phyloP scores from a whole-genome alignment of 2,329 filamentous ascomycete species.

The Diplodia intermedia region DNA sequence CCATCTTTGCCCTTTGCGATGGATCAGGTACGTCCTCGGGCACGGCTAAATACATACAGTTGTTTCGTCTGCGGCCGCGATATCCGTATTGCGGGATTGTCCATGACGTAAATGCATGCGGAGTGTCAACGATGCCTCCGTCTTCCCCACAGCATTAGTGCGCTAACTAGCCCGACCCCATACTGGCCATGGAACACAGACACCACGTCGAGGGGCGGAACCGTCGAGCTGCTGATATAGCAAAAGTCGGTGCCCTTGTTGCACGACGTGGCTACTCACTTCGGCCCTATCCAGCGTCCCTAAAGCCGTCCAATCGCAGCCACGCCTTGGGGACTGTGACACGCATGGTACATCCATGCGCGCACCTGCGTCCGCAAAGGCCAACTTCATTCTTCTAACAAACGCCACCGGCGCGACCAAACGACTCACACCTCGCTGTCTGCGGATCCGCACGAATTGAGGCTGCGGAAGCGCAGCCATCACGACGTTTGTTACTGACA shows the following conservation, averaged over 20 bases:
- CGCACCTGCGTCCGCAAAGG: neutral
- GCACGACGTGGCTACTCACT: neutral
- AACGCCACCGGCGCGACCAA: neutral
- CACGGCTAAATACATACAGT: neutral
- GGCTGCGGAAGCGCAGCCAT: constrained; percentile 11
- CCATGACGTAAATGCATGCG: too few relatives aligned
- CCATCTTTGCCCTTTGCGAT: neutral
- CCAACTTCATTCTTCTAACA: constrained; percentile 2
- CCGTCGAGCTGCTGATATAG: neutral
- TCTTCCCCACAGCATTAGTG: too few relatives aligned
- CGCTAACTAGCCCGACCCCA: too few relatives aligned
- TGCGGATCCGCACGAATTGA: constrained; percentile 20
- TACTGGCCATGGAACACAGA: too few relatives aligned
- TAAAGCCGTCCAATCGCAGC: neutral
- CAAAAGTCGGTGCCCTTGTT: neutral
- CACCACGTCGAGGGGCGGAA: neutral
- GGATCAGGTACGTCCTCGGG: neutral
- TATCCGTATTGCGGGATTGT: neutral
- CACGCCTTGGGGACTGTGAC: neutral
- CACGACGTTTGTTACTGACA: constrained; percentile 8
- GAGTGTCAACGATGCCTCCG: too few relatives aligned
- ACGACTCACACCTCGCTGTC: neutral
- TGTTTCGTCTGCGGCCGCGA: neutral
- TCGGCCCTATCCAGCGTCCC: neutral
- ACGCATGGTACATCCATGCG: neutral